Evolutionary conservation across 202 grass and related monocot genomes (phyloP), one percentile per base, ranked within the genome.

Genomic region (Digitaria exilis): DNA sequence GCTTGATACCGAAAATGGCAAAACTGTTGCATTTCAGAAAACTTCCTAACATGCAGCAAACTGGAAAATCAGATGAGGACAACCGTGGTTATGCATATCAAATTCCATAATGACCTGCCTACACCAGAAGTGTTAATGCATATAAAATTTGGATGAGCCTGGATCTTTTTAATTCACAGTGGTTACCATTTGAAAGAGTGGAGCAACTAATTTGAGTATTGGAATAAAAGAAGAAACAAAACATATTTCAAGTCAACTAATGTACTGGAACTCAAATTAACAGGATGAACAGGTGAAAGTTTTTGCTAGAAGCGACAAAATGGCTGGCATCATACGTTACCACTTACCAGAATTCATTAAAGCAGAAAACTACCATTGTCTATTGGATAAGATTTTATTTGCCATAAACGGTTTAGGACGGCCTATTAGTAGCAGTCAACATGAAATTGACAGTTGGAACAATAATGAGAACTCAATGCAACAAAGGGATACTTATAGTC

Each of bases 231-330:
- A 7, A 39, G 12, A 42, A 64, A 39, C 41, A 25, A 66, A 55
- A 34, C 54, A 43, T 52, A 86, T 63, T 55, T 45, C 42, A 82
- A 45, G 43, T 43, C 19, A 43, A 64, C 31, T 76, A 62, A 44
- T 82, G 31, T 64, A 55, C 48, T 56, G 42, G 58, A 78, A 78
- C 28, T 64, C 24, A 77, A 45, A 24, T 8, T 68, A 69, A 65
- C 10, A 22, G n/a, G 22, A 54, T 5, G 19, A 64, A 65, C 80
- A 59, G 65, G 65, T 31, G 32, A 43, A 45, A n/a, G 17, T 58
- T 71, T 54, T 39, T 6, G 39, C 32, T 79, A 72, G 3, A 77
- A 25, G 25, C 17, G 32, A 54, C 57, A 71, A 69, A 50, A 69
- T 61, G 32, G 42, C 21, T 59, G 19, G 24, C 1, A 7, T 52